Evolutionary conservation across 139 green algal genomes (phyloP), one percentile per base, ranked within the genome.

Genomic region (Yamagishiella unicocca): DNA sequence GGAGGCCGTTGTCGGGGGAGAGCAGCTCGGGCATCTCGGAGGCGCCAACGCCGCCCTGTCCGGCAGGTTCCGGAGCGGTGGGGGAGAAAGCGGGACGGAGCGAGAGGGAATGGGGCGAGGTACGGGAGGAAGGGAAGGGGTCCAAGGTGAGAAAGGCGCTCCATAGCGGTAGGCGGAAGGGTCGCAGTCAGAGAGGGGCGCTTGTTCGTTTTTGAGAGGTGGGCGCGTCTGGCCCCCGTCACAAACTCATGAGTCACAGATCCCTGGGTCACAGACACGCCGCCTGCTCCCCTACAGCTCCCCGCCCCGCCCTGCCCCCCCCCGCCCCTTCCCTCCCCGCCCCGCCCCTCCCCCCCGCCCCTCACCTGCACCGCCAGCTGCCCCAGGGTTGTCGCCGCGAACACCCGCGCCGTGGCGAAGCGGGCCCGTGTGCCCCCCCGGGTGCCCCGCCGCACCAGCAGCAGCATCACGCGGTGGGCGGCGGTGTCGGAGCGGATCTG

Each of bases 361-460:
- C 55, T 0, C 54, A 86, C 54, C 70, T 83, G 78, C 79, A 87
- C 87, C 24, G 79, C 79, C 53, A 90, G 67, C 68, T 87, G 87
- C 37, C 87, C 87, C 68, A 90, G 54, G 2, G 53, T 82, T 6
- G 71, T 33, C 3, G 87, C 87, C 1, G 75, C 70, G 33, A 90
- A 78, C 31, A 90, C 25, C 31, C 87, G 79, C 9, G 70, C 70
- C 19, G 70, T 21, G 14, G 54, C 55, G 78, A 83, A 90, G n/a
- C 87, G 78, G 37, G 87, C 87, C 29, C 87, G 87, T 7, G 87
- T 90, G 70, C 87, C 87, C 17, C 77, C 87, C 6, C 70, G 68
- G 21, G n/a, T 54, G 67, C 79, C 87, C n/a, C 87, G 42, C 40
- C 67, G 38, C 50, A 80, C 82, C 77, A 68, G 55, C 68, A 85